Evolutionary conservation across 805 yeast genomes (phyloP).

Genomic region (Zygotorulaspora sp.): DNA sequence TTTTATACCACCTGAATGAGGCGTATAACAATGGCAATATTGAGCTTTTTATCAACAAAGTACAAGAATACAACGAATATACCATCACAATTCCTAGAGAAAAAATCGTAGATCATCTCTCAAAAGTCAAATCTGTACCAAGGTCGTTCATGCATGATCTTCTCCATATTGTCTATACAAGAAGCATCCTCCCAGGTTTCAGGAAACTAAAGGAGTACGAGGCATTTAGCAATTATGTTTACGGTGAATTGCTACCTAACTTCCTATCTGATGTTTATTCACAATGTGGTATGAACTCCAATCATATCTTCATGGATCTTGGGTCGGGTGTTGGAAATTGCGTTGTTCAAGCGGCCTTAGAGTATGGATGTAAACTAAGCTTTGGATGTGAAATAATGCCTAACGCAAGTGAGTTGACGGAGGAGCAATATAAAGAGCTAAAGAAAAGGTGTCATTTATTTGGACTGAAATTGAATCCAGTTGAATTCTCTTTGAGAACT

Average conservation of each 20-base stretch:
- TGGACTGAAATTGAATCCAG: slow-evolving; percentile 58
- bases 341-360: slow-evolving; percentile 81
- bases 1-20: slow-evolving; percentile 22
- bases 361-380: slow-evolving; percentile 67
- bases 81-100: slow-evolving; percentile 37
- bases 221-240: slow-evolving; percentile 86
- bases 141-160: slow-evolving; percentile 55
- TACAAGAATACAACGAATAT: slow-evolving; percentile 44
- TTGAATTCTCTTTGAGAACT: slow-evolving; percentile 56
- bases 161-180: slow-evolving; percentile 63
- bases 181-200: slow-evolving; percentile 75
- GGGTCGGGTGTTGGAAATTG: slow-evolving; percentile 97
- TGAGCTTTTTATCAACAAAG: slow-evolving; percentile 29
- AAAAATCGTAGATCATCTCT: slow-evolving; percentile 33
- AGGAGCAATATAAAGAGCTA: slow-evolving; percentile 55
- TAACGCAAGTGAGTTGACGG: slow-evolving; percentile 68
- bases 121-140: slow-evolving; percentile 35
- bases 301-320: slow-evolving; percentile 69
- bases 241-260: slow-evolving; percentile 82
- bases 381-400: slow-evolving; percentile 91
- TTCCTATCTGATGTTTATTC: slow-evolving; percentile 64
- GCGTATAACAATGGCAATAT: slow-evolving; percentile 31
- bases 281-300: slow-evolving; percentile 50
- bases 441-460: slow-evolving; percentile 51
- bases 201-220: slow-evolving; percentile 61